Base-by-base conservation (phyloP, 164 flowering plant genomes). In the Aristolochia contorta region DNA sequence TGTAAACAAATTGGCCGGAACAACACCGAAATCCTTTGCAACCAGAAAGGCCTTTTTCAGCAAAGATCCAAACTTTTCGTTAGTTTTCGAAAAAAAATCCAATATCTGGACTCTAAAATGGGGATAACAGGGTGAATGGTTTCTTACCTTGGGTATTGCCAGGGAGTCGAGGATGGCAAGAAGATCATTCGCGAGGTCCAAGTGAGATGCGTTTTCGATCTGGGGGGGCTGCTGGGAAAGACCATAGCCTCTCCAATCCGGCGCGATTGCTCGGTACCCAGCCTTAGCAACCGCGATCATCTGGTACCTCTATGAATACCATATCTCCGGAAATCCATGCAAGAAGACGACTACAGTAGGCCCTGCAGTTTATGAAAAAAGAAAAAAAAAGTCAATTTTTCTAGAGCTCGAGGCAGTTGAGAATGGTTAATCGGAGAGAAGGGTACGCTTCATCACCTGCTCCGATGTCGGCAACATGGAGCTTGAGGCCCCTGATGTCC, bases 301-400 rank as follows among this genome's bases (percentile, higher is more conserved):
- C 64, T 85, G 87, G 66, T 83, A 74, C 64, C 87, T 53, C 91
- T 84, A 85, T 19, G 91, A 72, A 65, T 81, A 81, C 78, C 76
- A 72, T 18, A 76, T 76, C 65, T 78, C 84, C 5, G 86, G 81
- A 66, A 79, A 79, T 13, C 84, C 84, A 56, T 80, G 84, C 65
- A 80, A 56, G 74, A 75, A 77, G 16, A 80, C 53, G 62, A 80
- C 78, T 3, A 50, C 78, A 62, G 65, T 72, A 68, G 15, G 66
- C 57, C 66, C 66, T 63, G 59, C 57, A 62, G 24, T 59, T 23
- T 16, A 27, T 2, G 5, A 27, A 27, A 27, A 27, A 27, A 27
- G 5, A 27, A 27, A 27, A 27, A 27, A 27, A 27, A 27, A 27
- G 5, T 2, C 2, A 27, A 27, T 2, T 2, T 2, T 27, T 27